Percentiles rank a stretch among this genome's conserved stretches.
Conservation (phyloP, 75 land plant species). For the Selaginella moellendorffii region DNA sequence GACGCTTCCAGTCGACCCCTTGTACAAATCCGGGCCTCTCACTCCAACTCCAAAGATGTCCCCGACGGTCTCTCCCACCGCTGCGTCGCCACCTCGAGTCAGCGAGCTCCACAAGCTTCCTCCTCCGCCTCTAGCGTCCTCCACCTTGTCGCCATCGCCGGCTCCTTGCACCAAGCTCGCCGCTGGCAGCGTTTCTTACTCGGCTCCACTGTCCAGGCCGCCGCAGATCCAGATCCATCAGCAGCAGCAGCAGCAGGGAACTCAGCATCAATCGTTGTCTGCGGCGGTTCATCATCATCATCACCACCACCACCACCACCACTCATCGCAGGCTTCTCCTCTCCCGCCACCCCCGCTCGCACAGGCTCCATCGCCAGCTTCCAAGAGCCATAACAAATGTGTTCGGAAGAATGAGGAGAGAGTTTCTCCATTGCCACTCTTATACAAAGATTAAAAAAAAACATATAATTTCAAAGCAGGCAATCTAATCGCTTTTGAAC, state of each 20-base stretch:
- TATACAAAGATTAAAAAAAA: no score
- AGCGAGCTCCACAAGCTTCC: slow-evolving; percentile 17
- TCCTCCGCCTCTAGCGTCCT: slow-evolving; percentile 14
- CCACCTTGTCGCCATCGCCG: no score
- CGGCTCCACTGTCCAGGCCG: no score
- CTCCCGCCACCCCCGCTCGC: background rate
- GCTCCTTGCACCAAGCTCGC: no score
- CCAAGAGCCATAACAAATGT: background rate
- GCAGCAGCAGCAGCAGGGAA: background rate
- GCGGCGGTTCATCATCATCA: no score
- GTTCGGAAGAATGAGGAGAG: background rate
- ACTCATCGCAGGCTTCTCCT: background rate
- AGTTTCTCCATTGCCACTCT: background rate
- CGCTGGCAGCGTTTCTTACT: no score
- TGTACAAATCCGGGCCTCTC: slow-evolving; percentile 8
- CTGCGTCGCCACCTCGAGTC: slow-evolving; percentile 10
- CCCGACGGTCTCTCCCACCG: background rate
- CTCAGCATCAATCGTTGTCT: no score
- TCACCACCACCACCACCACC: no score
- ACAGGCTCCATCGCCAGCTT: background rate
- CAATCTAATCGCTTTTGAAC: no score
- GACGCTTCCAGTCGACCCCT: background rate
- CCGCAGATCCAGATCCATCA: no score
- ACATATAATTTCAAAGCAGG: no score
- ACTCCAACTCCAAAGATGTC: slow-evolving; percentile 10